A percentile compares a stretch with the other conserved stretches of the same genome.
Evolutionary conservation across 106 monocot species (phyloP).

Genomic region (Alisma plantagoaquatica): DNA sequence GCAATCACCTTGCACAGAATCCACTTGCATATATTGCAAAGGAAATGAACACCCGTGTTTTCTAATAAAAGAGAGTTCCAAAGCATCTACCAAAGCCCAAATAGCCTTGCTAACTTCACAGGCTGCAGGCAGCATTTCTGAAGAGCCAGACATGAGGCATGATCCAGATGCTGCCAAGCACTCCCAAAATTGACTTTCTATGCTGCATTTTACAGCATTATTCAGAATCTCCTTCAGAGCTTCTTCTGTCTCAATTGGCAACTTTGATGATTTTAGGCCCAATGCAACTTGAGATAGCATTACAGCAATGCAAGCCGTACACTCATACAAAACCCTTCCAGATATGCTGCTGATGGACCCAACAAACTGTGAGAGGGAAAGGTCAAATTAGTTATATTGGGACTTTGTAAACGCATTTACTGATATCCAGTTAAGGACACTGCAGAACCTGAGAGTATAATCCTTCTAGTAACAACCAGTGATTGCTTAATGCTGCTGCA

Average conservation of each 20-base stretch:
- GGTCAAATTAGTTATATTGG: background rate
- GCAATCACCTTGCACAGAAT: constrained; percentile 12
- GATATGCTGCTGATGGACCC: constrained; percentile 30
- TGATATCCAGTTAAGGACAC: no score
- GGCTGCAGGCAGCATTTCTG: constrained; percentile 82
- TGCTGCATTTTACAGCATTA: constrained; percentile 39
- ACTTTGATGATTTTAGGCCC: constrained; percentile 34
- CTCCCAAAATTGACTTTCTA: constrained; percentile 41
- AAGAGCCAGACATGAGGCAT: constrained; percentile 55
- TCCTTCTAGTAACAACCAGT: constrained; percentile 28
- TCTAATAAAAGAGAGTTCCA: constrained; percentile 49
- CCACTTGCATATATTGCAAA: constrained; percentile 24
- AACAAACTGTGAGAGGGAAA: constrained; percentile 40
- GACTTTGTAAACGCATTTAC: no score
- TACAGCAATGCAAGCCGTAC: constrained; percentile 67
- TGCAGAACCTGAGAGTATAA: constrained; percentile 66
- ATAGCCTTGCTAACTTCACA: constrained; percentile 93
- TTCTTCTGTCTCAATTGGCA: constrained; percentile 35
- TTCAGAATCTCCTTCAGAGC: constrained; percentile 40
- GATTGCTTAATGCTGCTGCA: no score
- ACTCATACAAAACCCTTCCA: constrained; percentile 77
- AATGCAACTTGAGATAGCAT: constrained; percentile 63
- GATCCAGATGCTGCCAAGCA: constrained; percentile 62
- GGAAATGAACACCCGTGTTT: constrained; percentile 37
- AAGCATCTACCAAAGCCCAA: constrained; percentile 72